Evolutionary conservation across 2,329 filamentous ascomycete species (phyloP), one percentile per base, ranked within the genome.

Genomic region (Colletotrichum spaethianum): DNA sequence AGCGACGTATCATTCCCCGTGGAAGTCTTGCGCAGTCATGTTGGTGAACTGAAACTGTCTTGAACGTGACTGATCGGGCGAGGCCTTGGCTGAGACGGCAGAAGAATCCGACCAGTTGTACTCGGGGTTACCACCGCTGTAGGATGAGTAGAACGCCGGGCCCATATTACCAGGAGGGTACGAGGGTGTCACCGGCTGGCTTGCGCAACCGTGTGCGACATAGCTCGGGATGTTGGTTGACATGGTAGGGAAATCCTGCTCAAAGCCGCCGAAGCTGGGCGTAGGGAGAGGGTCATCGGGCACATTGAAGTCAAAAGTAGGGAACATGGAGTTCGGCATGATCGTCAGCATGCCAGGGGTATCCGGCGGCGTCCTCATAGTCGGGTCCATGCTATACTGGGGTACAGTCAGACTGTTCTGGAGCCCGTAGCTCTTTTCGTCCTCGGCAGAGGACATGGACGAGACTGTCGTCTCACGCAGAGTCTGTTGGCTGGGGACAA

Each of bases 21-120:
- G 63, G 42, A 75, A 75, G 42, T 75, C 74, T 63, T 75, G 74
- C 5, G 78, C 74, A 11, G 79, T 80, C 76, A 83, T 80, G 75
- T 80, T 80, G 77, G 81, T 82, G 63, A 82, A 83, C 55, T 81
- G 79, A 48, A 79, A 77, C 28, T 79, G 77, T 40, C 63, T 77
- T 74, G 73, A 66, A 77, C 67, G 60, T 38, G 67, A 52, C 28
- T 80, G 78, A 12, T 77, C 78, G 4, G 81, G 78, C 16, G 82
- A 83, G 2, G 79, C 76, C 56, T 80, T 80, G 38, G 78, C 74
- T 8, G 80, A 82, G 1, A 68, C 50, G 42, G 60, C 66, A 1
- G 84, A 82, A 44, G 85, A 82, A 52, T 85, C 82, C 6, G 88
- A 84, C 83, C 88, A 89, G 75, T 86, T 85, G 76, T 87, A 89